Conservation (phyloP, 768 basidiomycete genomes). For the Symmetrospora coprosmae region DNA sequence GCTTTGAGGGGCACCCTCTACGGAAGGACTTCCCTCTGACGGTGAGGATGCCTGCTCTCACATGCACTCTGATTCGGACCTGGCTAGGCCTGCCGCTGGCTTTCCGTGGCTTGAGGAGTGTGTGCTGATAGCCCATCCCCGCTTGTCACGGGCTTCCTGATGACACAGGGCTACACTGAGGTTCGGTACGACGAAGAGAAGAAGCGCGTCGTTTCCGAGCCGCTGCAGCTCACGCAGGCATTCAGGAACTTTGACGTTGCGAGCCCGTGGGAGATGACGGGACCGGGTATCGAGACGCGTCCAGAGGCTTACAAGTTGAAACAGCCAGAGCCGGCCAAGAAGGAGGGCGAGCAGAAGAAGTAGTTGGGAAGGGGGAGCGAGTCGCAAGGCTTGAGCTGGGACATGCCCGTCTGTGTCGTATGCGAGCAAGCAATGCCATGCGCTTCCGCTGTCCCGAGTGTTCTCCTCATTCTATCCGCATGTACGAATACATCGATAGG, state of each 20-base stretch:
- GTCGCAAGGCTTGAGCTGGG: background rate
- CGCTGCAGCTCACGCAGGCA: constrained; percentile 90
- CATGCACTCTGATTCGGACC: background rate
- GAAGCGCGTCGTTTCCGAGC: constrained; percentile 46
- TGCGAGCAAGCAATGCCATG: too few relatives aligned
- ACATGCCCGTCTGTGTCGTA: too few relatives aligned
- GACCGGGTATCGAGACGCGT: constrained; percentile 47
- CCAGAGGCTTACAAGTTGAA: constrained; percentile 67
- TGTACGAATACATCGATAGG: too few relatives aligned
- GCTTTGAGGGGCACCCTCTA: constrained; percentile 90
- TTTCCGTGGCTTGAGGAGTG: background rate
- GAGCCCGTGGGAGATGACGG: constrained; percentile 84
- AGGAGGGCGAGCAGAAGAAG: constrained; percentile 45
- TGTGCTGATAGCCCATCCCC: background rate
- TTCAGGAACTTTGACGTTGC: constrained; percentile 84
- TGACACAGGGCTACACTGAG: constrained; percentile 81
- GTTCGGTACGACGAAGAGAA: constrained; percentile 75
- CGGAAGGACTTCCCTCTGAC: constrained; percentile 97
- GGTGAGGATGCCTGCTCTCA: constrained; percentile 42
- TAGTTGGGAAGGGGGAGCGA: background rate
- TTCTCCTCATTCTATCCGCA: too few relatives aligned
- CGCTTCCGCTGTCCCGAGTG: too few relatives aligned
- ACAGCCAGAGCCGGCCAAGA: constrained; percentile 57
- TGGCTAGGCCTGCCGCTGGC: background rate
- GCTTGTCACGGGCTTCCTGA: too few relatives aligned